Conservation (phyloP, 495 filamentous ascomycete species). For the Aspergillus sparsus region DNA sequence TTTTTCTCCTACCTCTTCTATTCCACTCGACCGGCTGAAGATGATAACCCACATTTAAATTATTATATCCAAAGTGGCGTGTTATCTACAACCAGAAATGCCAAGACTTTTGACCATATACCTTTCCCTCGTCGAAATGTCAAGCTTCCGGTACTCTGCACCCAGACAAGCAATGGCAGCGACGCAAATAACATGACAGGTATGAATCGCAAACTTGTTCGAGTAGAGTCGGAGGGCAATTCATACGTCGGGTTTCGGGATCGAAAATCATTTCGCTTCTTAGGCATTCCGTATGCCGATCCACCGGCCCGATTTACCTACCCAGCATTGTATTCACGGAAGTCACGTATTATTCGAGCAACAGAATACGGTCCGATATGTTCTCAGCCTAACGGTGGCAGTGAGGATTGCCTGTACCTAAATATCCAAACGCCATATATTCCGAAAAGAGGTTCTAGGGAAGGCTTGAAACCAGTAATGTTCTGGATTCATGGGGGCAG, state of each 20-base stretch:
- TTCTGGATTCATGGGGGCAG: slow-evolving; percentile 48
- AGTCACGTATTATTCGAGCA: slow-evolving; percentile 39
- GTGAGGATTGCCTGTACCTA: slow-evolving; percentile 44
- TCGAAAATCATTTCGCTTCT: slow-evolving; percentile 51
- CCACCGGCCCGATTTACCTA: slow-evolving; percentile 43
- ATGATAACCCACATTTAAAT: not conserved
- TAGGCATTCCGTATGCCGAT: slow-evolving; percentile 50
- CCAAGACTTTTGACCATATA: slow-evolving; percentile 20
- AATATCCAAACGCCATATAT: slow-evolving; percentile 50
- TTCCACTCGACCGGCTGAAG: slow-evolving; percentile 12
- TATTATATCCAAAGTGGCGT: slow-evolving; percentile 37
- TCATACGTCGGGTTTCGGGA: slow-evolving; percentile 46
- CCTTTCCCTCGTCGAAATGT: slow-evolving; percentile 21
- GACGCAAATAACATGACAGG: slow-evolving; percentile 16
- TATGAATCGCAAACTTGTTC: slow-evolving; percentile 24
- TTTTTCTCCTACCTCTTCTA: slow-evolving; percentile 43
- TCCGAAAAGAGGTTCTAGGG: slow-evolving; percentile 33
- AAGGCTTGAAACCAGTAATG: slow-evolving; percentile 38
- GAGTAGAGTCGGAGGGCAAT: slow-evolving; percentile 40
- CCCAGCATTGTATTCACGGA: slow-evolving; percentile 37
- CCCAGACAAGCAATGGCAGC: slow-evolving; percentile 35
- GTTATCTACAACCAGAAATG: slow-evolving; percentile 23
- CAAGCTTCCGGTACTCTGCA: slow-evolving; percentile 44
- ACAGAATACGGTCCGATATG: slow-evolving; percentile 44
- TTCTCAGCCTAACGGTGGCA: slow-evolving; percentile 36